Conservation (phyloP, 176 grass and related monocot species). For the Cenchrus fungigraminus region DNA sequence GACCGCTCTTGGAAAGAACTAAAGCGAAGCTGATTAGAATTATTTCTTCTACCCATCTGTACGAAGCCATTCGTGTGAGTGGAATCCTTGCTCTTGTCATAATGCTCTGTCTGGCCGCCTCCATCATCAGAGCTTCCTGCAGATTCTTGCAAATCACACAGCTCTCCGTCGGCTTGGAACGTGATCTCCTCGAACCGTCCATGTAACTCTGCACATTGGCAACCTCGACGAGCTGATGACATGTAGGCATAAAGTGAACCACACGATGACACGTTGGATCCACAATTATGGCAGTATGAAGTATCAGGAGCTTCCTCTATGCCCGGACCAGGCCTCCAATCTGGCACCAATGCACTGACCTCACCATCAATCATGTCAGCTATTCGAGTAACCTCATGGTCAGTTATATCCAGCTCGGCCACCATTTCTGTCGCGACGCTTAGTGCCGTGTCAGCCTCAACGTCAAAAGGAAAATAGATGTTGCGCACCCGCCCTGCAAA, state of each 20-base stretch:
- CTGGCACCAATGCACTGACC: slow-evolving; percentile 74
- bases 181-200: slow-evolving; percentile 85
- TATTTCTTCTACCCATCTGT: slow-evolving; percentile 40
- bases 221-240: slow-evolving; percentile 47
- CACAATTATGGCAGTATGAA: slow-evolving; percentile 62
- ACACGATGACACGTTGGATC: slow-evolving; percentile 73
- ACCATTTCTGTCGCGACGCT: slow-evolving; percentile 93
- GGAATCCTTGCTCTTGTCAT: slow-evolving; percentile 43
- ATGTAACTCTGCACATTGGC: slow-evolving; percentile 56
- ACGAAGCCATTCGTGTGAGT: slow-evolving; percentile 46
- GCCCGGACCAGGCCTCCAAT: slow-evolving; percentile 80
- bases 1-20: slow-evolving; percentile 56
- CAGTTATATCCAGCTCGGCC: slow-evolving; percentile 84
- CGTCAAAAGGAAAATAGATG: slow-evolving; percentile 88
- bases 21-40: slow-evolving; percentile 45
- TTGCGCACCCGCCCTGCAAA: slow-evolving; percentile 71
- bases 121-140: slow-evolving; percentile 47
- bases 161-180: slow-evolving; percentile 55
- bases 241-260: slow-evolving; percentile 75
- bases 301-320: slow-evolving; percentile 66
- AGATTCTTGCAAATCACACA: slow-evolving; percentile 37
- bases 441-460: slow-evolving; percentile 78
- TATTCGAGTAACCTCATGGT: slow-evolving; percentile 90
- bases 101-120: slow-evolving; percentile 35
- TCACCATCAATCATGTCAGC: slow-evolving; percentile 96